phyloP scores from a whole-genome alignment of 2,329 filamentous ascomycete species.

The Davidsoniella eucalypti region DNA sequence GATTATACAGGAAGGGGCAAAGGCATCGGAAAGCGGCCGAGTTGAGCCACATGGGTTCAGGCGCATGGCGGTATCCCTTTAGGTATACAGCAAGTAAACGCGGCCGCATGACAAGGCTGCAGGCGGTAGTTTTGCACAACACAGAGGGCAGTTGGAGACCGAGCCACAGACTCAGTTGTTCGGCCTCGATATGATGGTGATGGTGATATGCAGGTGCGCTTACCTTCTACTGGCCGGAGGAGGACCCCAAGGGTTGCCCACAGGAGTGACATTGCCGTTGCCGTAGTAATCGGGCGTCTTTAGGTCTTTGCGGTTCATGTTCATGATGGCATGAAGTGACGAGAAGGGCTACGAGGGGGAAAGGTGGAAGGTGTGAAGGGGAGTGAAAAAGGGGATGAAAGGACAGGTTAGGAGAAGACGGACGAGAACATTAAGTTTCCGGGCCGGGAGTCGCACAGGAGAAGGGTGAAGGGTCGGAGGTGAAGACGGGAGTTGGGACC shows the following conservation, averaged over 20 bases:
- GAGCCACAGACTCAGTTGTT: no score
- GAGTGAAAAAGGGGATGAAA: not conserved
- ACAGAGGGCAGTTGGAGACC: no score
- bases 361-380: not conserved
- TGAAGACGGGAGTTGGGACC: not conserved
- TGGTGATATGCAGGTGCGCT: not conserved
- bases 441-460: not conserved
- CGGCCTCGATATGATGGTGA: no score
- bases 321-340: constrained; percentile 4
- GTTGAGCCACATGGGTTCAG: no score
- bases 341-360: not conserved
- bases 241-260: constrained; percentile 11
- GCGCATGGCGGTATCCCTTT: no score
- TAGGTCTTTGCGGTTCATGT: constrained; percentile 13
- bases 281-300: constrained; percentile 12
- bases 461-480: not conserved
- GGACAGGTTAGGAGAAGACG: not conserved
- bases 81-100: no score
- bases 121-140: no score
- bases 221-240: constrained; percentile 11
- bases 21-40: no score
- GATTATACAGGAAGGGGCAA: no score
- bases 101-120: no score
- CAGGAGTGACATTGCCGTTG: constrained; percentile 4
- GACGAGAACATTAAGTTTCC: not conserved